phyloP scores from a whole-genome alignment of 2,329 filamentous ascomycete genomes.

The Zelopaecilomyces penicillatus region DNA sequence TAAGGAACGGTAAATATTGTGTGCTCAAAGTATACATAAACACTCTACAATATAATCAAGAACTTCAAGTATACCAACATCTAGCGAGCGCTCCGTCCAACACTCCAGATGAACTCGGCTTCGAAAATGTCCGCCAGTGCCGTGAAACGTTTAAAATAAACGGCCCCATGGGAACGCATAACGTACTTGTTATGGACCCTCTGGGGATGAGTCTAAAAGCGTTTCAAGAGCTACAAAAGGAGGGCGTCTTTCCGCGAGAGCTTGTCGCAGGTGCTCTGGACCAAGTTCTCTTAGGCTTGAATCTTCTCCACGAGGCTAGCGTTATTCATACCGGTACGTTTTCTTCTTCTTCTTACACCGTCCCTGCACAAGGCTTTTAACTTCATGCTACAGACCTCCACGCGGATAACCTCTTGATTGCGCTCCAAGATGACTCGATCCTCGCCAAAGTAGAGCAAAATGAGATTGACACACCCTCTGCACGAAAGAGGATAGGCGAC shows the following conservation, averaged over 20 bases:
- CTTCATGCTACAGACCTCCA: constrained; percentile 22
- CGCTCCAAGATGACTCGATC: constrained; percentile 20
- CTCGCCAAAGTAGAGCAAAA: constrained; percentile 22
- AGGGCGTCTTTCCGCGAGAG: constrained; percentile 16
- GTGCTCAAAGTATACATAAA: constrained; percentile 24
- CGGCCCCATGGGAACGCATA: constrained; percentile 14
- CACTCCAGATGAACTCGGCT: constrained; percentile 5
- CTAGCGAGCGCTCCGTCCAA: constrained; percentile 3
- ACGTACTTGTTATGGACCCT: constrained; percentile 16
- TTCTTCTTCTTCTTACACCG: neutral
- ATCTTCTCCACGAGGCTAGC: constrained; percentile 17
- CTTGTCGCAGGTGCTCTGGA: constrained; percentile 17
- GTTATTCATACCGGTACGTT: constrained; percentile 21
- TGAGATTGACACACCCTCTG: constrained; percentile 21
- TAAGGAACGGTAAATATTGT: constrained; percentile 15
- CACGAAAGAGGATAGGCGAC: constrained; percentile 20
- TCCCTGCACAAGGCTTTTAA: neutral
- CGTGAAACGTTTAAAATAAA: constrained; percentile 13
- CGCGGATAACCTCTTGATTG: constrained; percentile 28
- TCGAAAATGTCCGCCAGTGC: constrained; percentile 13
- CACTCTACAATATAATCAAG: constrained; percentile 14
- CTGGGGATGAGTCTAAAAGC: constrained; percentile 29
- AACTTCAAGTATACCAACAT: constrained; percentile 14
- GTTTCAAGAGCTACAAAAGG: constrained; percentile 20
- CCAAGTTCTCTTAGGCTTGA: constrained; percentile 16